Conservation (phyloP, 2,329 filamentous ascomycete genomes). For the Amesomyces nigricolor region DNA sequence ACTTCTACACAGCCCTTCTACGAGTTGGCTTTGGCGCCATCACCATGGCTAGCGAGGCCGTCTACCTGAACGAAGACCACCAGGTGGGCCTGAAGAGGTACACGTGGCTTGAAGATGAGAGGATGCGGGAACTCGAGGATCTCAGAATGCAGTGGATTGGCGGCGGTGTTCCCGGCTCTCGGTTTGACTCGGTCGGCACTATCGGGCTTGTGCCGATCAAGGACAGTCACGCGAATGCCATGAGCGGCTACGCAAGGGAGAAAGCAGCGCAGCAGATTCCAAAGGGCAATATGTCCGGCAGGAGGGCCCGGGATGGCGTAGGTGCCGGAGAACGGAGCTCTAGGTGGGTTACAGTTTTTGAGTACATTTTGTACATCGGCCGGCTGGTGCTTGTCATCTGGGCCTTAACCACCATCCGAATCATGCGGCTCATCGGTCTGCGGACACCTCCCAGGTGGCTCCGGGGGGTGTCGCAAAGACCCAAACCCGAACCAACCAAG, state of each 20-base stretch:
- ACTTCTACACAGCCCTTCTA: constrained; percentile 89
- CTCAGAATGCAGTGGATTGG: constrained; percentile 47
- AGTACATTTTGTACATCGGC: constrained; percentile 71
- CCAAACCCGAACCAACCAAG: constrained; percentile 28
- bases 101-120: constrained; percentile 90
- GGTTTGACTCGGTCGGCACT: constrained; percentile 48
- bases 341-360: constrained; percentile 69
- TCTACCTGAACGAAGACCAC: constrained; percentile 87
- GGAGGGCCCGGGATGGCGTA: constrained; percentile 56
- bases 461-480: constrained; percentile 41
- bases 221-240: constrained; percentile 37
- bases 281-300: constrained; percentile 40
- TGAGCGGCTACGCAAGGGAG: constrained; percentile 63
- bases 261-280: constrained; percentile 56
- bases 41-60: constrained; percentile 90
- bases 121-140: constrained; percentile 69
- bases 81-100: constrained; percentile 65
- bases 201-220: constrained; percentile 52
- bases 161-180: constrained; percentile 41
- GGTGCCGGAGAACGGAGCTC: constrained; percentile 73
- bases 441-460: constrained; percentile 60
- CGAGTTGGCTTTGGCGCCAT: constrained; percentile 82
- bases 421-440: constrained; percentile 56
- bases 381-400: constrained; percentile 56
- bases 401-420: constrained; percentile 48